Percentiles rank a stretch among this genome's conserved stretches.
Evolutionary conservation across 305 asterid genomes (phyloP).

Genomic region (Fraxinus albicans): DNA sequence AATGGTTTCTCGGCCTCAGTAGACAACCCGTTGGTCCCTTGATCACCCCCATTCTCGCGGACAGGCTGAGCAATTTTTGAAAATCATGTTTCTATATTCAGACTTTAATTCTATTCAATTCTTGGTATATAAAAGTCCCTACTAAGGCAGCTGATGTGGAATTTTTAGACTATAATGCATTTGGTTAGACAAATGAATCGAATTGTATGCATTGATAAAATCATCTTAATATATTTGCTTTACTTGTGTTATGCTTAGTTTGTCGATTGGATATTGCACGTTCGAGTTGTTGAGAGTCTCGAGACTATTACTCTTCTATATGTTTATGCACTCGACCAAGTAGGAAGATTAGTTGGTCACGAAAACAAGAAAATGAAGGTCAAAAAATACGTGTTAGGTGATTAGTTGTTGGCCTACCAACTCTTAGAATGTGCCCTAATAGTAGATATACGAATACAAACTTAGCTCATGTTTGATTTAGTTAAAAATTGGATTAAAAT

Average conservation of each 20-base stretch:
- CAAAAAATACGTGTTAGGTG: background rate
- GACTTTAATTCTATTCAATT: conserved; percentile 24
- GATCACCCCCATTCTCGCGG: conserved; percentile 10
- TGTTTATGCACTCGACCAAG: background rate
- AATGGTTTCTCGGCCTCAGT: conserved; percentile 54
- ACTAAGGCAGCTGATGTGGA: conserved; percentile 29
- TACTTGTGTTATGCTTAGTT: background rate
- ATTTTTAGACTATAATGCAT: conserved; percentile 5
- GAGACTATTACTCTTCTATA: background rate
- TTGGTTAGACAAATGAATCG: conserved; percentile 10
- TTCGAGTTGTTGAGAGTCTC: background rate
- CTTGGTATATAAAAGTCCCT: conserved; percentile 44
- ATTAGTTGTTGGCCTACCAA: background rate
- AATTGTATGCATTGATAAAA: conserved; percentile 1
- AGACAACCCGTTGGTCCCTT: conserved; percentile 41
- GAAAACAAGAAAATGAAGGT: background rate
- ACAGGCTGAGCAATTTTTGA: conserved; percentile 15
- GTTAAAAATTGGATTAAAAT: background rate
- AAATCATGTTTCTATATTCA: conserved; percentile 12
- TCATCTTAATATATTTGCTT: background rate
- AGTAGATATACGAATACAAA: background rate
- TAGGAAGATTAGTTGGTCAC: background rate
- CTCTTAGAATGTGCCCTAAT: background rate
- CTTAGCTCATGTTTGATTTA: background rate
- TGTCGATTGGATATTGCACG: background rate